These are phyloP conservation scores for Coemansia sp. DNA, from an alignment of 192 early-diverging fungal species.

Conservation along the genomic window DNA sequence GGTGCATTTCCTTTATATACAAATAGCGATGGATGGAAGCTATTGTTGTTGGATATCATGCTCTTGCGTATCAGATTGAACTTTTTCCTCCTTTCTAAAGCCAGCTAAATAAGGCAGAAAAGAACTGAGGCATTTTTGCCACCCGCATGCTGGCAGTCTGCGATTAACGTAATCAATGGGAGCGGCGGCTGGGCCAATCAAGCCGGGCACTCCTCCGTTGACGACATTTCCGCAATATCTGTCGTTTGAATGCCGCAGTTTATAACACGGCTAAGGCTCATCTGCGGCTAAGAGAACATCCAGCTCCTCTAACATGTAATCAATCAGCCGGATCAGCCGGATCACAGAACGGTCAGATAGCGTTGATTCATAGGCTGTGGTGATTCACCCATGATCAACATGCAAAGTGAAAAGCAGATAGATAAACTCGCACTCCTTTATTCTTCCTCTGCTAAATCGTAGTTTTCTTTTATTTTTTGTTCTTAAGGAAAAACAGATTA, in stretches of 20 bases:
- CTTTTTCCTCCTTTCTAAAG: too few relatives aligned
- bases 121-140: background rate
- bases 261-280: too few relatives aligned
- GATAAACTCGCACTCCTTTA: background rate
- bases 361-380: too few relatives aligned
- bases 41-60: too few relatives aligned
- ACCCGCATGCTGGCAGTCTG: background rate
- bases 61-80: too few relatives aligned
- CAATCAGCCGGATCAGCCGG: too few relatives aligned
- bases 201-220: background rate
- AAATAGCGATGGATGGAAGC: too few relatives aligned
- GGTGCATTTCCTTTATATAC: too few relatives aligned
- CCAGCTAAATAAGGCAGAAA: too few relatives aligned
- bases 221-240: background rate
- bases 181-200: background rate
- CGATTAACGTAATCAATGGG: background rate
- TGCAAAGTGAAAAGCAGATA: background rate
- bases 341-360: too few relatives aligned
- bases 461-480: background rate
- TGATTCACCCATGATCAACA: background rate
- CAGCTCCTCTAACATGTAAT: too few relatives aligned
- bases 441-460: background rate
- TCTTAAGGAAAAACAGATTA: background rate
- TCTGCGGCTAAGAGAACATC: background rate
- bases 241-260: too few relatives aligned